Conservation (phyloP, 352 stramenopile species). For the Globisporangium apiculatum region DNA sequence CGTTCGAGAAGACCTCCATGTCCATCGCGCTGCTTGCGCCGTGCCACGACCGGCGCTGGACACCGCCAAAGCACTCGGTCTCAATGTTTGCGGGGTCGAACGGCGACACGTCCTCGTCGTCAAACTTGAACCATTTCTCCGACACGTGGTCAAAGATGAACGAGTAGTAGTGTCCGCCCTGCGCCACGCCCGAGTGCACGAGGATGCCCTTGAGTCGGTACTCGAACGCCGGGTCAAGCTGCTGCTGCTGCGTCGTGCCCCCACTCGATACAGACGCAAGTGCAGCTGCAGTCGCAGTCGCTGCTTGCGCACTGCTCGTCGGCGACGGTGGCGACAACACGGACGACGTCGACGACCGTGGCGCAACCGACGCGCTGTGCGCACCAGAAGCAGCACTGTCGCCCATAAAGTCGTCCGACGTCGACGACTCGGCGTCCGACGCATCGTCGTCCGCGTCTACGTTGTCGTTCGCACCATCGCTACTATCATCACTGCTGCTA, state of each 20-base stretch:
- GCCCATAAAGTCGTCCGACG: constrained; percentile 57
- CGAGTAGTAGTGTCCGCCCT: constrained; percentile 99
- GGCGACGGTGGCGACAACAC: constrained; percentile 10
- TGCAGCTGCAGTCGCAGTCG: constrained; percentile 7
- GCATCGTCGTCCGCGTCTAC: constrained; percentile 42
- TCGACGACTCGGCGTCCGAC: constrained; percentile 41
- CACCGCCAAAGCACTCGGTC: constrained; percentile 97
- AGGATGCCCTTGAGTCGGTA: constrained; percentile 97
- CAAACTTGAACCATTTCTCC: constrained; percentile 98
- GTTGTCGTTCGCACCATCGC: neutral
- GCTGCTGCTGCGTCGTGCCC: neutral
- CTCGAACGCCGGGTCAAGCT: constrained; percentile 90
- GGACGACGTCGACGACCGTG: constrained; percentile 8
- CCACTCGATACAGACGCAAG: neutral
- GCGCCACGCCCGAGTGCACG: constrained; percentile 96
- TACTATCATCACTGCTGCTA: neutral
- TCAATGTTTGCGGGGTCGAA: constrained; percentile 97
- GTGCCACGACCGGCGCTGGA: constrained; percentile 90
- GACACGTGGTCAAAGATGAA: constrained; percentile 86
- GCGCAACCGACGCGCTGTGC: constrained; percentile 10
- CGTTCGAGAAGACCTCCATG: constrained; percentile 98
- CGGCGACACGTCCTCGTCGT: constrained; percentile 98
- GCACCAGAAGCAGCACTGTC: constrained; percentile 11
- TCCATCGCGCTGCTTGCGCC: constrained; percentile 94
- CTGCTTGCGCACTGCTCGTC: neutral